phyloP scores from a whole-genome alignment of 208 protist genomes.

The Herpetomonas tarakana region DNA sequence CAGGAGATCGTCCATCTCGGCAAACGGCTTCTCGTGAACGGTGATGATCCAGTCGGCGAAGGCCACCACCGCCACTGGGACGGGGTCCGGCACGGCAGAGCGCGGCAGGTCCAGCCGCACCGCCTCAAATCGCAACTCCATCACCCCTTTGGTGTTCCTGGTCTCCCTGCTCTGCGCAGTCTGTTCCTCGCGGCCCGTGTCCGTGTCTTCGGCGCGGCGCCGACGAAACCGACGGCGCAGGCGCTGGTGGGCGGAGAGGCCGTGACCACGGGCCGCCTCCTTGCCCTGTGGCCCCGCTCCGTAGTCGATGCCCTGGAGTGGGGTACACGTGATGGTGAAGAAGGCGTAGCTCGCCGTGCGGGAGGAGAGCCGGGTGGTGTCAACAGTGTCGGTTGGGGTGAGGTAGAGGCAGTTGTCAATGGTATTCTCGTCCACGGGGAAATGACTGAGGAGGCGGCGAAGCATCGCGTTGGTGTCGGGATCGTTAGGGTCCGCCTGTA shows the following conservation, averaged over 20 bases:
- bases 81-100: conserved; percentile 41
- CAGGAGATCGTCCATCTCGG: conserved; percentile 81
- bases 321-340: conserved; percentile 73
- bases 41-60: conserved; percentile 86
- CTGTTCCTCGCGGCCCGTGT: background rate
- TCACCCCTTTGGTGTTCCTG: conserved; percentile 47
- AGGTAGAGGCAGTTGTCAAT: conserved; percentile 67
- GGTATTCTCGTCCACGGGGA: conserved; percentile 58
- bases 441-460: conserved; percentile 40
- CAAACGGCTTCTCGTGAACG: conserved; percentile 82
- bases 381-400: conserved; percentile 43
- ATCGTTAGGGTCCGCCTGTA: conserved; percentile 49
- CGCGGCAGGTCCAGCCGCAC: conserved; percentile 39
- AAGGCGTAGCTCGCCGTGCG: conserved; percentile 53
- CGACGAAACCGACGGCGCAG: background rate
- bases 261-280: conserved; percentile 5
- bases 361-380: conserved; percentile 34
- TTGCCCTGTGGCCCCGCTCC: background rate
- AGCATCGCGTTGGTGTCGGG: conserved; percentile 27
- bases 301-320: conserved; percentile 17
- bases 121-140: conserved; percentile 82
- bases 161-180: background rate
- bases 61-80: conserved; percentile 64
- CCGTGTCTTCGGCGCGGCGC: background rate
- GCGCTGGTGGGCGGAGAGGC: background rate